A percentile compares a stretch with the other conserved stretches of the same genome.
These are phyloP conservation scores for Rhodotorula kratochvilovae DNA, from an alignment of 768 basidiomycete genomes.

Conservation along the genomic window DNA sequence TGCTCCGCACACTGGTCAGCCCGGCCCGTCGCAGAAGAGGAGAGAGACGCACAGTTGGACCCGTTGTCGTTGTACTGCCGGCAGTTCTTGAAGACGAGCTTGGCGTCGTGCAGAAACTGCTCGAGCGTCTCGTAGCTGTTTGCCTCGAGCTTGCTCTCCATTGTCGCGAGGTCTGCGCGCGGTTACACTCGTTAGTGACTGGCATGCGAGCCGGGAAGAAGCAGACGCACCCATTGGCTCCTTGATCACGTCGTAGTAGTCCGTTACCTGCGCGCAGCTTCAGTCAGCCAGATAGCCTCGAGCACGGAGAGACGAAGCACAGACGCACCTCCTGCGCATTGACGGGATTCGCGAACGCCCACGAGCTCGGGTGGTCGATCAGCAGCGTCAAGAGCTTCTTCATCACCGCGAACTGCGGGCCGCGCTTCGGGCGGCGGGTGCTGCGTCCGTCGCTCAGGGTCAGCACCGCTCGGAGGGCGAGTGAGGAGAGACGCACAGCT, in stretches of 20 bases:
- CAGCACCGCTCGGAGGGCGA: neutral
- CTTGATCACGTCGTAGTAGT: conserved; percentile 83
- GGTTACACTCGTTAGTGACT: no score
- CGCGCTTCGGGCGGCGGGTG: conserved; percentile 51
- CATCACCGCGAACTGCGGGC: conserved; percentile 63
- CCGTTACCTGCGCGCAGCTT: conserved; percentile 54
- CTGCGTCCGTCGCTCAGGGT: conserved; percentile 22
- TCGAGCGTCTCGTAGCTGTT: conserved; percentile 71
- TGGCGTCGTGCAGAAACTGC: conserved; percentile 70
- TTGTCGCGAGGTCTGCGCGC: conserved; percentile 69
- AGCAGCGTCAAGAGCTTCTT: conserved; percentile 73
- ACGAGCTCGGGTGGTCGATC: conserved; percentile 69
- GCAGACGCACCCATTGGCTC: conserved; percentile 65
- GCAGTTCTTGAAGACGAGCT: conserved; percentile 87
- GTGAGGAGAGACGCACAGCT: conserved; percentile 52
- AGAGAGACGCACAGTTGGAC: conserved; percentile 36
- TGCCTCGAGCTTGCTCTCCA: conserved; percentile 80
- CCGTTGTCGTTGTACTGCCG: conserved; percentile 62
- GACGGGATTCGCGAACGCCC: conserved; percentile 86
- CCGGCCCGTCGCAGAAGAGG: no score
- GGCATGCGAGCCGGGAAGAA: neutral
- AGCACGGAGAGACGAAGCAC: neutral
- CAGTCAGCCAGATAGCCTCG: neutral
- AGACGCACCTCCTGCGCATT: conserved; percentile 55
- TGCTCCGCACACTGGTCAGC: conserved; percentile 43